A percentile compares a stretch with the other conserved stretches of the same genome.
Conservation (phyloP, 2,329 filamentous ascomycete genomes). For the Sclerotinia subarctica region DNA sequence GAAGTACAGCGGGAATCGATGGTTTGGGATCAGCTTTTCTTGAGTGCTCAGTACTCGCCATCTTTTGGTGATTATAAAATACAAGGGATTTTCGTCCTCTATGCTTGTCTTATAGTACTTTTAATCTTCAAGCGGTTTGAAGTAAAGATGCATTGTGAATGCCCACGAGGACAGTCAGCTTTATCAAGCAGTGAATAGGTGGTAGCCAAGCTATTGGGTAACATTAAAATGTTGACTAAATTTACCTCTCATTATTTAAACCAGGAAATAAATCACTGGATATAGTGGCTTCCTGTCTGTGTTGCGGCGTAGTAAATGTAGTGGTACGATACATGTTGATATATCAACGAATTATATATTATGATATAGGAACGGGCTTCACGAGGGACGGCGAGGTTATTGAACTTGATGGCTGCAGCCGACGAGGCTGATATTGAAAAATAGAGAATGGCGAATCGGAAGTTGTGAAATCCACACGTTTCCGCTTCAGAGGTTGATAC, state of each 20-base stretch:
- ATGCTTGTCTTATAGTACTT: constrained; percentile 9
- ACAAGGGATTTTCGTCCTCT: neutral
- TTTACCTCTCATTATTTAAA: neutral
- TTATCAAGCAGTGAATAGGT: constrained; percentile 14
- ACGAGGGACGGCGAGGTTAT: neutral
- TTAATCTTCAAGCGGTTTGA: neutral
- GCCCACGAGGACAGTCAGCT: constrained; percentile 2
- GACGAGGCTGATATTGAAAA: constrained; percentile 8
- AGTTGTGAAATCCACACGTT: neutral
- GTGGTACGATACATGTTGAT: neutral
- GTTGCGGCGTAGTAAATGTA: neutral
- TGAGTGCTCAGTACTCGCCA: neutral
- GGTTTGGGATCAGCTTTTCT: constrained; percentile 11
- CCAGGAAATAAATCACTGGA: neutral
- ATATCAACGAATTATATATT: constrained; percentile 13
- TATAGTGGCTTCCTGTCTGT: neutral
- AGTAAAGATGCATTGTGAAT: neutral
- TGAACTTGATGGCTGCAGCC: neutral
- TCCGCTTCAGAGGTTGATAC: constrained; percentile 1
- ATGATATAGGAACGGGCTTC: neutral
- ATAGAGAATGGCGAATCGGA: constrained; percentile 1
- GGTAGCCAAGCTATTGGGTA: neutral
- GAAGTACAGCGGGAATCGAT: constrained; percentile 9
- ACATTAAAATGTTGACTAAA: neutral
- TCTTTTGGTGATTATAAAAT: neutral